Conservation (phyloP, 1,284 basidiomycete genomes). For the Meira nashicola region DNA sequence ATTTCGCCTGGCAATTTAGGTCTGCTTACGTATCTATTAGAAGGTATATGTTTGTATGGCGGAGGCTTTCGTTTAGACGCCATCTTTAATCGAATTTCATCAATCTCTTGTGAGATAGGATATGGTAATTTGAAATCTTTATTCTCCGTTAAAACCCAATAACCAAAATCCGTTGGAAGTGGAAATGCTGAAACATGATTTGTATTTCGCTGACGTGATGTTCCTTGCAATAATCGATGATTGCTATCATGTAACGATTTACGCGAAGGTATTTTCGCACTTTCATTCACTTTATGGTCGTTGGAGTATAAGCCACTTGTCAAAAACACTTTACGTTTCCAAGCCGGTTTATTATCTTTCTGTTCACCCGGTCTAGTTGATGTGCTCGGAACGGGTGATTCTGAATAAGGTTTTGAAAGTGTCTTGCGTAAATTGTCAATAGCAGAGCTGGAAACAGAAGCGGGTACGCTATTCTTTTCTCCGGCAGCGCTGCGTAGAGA, state of each 20-base stretch:
- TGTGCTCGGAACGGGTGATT: not conserved
- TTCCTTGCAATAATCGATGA: not conserved
- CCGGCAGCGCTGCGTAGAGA: not conserved
- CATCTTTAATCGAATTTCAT: constrained; percentile 26
- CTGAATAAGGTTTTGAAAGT: no score
- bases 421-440: no score
- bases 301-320: constrained; percentile 6
- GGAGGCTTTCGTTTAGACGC: constrained; percentile 35
- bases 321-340: constrained; percentile 2
- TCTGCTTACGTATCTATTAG: constrained; percentile 36
- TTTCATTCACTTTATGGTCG: not conserved
- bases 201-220: not conserved
- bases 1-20: constrained; percentile 36
- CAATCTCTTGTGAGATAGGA: constrained; percentile 21
- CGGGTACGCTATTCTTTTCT: not conserved
- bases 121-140: constrained; percentile 33
- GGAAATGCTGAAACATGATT: not conserved
- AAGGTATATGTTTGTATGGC: constrained; percentile 33
- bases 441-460: no score
- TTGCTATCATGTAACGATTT: not conserved
- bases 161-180: constrained; percentile 5
- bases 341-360: not conserved
- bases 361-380: not conserved
- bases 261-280: not conserved
- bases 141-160: constrained; percentile 19